phyloP scores from a whole-genome alignment of 2,329 filamentous ascomycete species.

The Pseudocercospora fuligena region DNA sequence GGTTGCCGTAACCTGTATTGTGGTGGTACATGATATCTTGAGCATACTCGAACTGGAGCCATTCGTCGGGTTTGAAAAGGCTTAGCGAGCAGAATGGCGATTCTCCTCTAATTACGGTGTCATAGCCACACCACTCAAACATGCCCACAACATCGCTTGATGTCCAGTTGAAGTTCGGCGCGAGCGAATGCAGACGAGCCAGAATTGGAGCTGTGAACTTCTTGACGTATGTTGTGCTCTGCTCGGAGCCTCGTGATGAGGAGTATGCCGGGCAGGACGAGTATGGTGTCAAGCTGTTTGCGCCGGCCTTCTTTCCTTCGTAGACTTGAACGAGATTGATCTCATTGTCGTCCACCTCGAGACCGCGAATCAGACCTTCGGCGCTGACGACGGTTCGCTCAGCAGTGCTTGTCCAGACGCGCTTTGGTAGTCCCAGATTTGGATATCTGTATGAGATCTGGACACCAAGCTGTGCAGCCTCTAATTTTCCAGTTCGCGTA shows the following conservation, averaged over 20 bases:
- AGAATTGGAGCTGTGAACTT: slow-evolving; percentile 66
- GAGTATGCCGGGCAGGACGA: slow-evolving; percentile 68
- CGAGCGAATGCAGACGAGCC: slow-evolving; percentile 59
- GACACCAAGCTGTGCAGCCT: slow-evolving; percentile 64
- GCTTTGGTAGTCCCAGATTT: slow-evolving; percentile 56
- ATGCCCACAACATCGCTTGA: slow-evolving; percentile 67
- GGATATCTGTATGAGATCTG: slow-evolving; percentile 65
- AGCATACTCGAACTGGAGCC: slow-evolving; percentile 67
- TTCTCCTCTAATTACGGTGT: slow-evolving; percentile 68
- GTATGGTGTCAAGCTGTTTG: slow-evolving; percentile 67
- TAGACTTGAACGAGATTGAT: slow-evolving; percentile 62
- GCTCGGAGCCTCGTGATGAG: slow-evolving; percentile 60
- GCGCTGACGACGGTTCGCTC: slow-evolving; percentile 66
- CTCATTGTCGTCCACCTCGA: slow-evolving; percentile 58
- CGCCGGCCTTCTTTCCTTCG: slow-evolving; percentile 62
- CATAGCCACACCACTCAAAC: slow-evolving; percentile 73
- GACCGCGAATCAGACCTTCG: slow-evolving; percentile 61
- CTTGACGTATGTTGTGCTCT: slow-evolving; percentile 47
- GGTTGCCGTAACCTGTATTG: slow-evolving; percentile 68
- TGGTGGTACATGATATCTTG: slow-evolving; percentile 74
- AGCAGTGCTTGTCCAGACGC: slow-evolving; percentile 67
- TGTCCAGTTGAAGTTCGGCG: slow-evolving; percentile 66
- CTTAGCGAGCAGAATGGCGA: slow-evolving; percentile 67
- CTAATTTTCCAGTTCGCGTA: slow-evolving; percentile 64
- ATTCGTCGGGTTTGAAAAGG: slow-evolving; percentile 65